Base-by-base conservation (phyloP, 306 rosid species). In the Acacia melanoxylon region DNA sequence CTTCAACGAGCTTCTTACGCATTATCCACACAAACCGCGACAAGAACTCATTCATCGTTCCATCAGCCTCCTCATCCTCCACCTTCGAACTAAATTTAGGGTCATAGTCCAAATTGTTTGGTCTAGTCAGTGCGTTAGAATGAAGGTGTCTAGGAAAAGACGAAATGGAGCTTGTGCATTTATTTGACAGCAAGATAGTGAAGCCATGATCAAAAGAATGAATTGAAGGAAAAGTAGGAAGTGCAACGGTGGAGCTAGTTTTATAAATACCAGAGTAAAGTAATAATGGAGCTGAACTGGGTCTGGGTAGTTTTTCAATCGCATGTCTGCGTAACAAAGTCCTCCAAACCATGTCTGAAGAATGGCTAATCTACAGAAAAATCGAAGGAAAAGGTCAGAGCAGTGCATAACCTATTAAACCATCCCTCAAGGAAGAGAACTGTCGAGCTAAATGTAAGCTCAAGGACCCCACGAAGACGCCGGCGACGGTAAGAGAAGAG, bases 11-110 rank as follows among this genome's bases (percentile, higher is more conserved):
- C 63, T 85, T 91, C 81, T 85, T 87, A 9, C 96, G 86, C 89
- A 95, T 93, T 41, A 87, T 80, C 97, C 96, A 92, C 5, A 89
- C 94, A 40, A 95, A 93, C 19, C 98, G 82, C 10, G 98, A 92
- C 61, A 95, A 70, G 63, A 95, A 95, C 77, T 95, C 98, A 70
- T 84, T 86, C 52, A 91, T 87, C 1, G 86, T 77, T 46, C 84
- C 91, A 12, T 89, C 95, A 1, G 83, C 80, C 8, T 27, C 63
- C 17, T 42, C 87, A 22, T 24, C 33, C 33, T 11, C 66, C 65
- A 74, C 88, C 65, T 75, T 80, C 0, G 83, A 48, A 59, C 52
- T 71, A 10, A 59, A 78, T 31, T 62, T 78, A 0, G 80, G 80
- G 40, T 84, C 85, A 20, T 24, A 35, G 8, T 10, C 85, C 4